These are phyloP conservation scores for Evansstolkia leycettana DNA, from an alignment of 495 filamentous ascomycete species.

Conservation along the genomic window DNA sequence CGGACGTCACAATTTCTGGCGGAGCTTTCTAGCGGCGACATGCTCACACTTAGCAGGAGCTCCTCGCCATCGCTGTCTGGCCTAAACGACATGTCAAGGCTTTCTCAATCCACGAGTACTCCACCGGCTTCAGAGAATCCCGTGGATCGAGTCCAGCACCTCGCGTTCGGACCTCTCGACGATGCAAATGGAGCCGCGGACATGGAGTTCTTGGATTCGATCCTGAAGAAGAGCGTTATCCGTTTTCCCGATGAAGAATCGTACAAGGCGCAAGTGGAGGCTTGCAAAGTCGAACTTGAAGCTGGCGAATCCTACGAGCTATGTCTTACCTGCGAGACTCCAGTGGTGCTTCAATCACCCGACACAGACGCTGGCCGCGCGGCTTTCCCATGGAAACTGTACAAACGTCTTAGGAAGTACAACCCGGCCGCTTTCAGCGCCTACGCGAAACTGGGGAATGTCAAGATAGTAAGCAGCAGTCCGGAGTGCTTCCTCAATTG, in stretches of 20 bases:
- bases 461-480: conserved; percentile 71
- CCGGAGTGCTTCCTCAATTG: conserved; percentile 85
- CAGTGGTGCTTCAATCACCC: conserved; percentile 34
- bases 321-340: conserved; percentile 70
- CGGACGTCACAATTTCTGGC: conserved; percentile 15
- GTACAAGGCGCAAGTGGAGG: conserved; percentile 52
- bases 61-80: conserved; percentile 20
- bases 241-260: conserved; percentile 36
- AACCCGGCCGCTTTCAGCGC: conserved; percentile 85
- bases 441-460: conserved; percentile 56
- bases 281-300: conserved; percentile 59
- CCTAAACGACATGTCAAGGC: conserved; percentile 22
- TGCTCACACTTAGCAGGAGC: conserved; percentile 1
- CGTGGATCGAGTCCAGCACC: conserved; percentile 21
- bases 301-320: conserved; percentile 87
- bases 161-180: conserved; percentile 13
- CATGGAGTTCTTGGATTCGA: conserved; percentile 18
- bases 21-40: background rate
- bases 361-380: conserved; percentile 8
- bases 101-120: conserved; percentile 20
- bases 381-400: conserved; percentile 52
- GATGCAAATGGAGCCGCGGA: conserved; percentile 5
- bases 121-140: conserved; percentile 22
- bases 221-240: conserved; percentile 18
- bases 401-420: conserved; percentile 51